Evolutionary conservation across 495 filamentous ascomycete species (phyloP), one percentile per base, ranked within the genome.

Genomic region (Lasiosphaeria hispida): DNA sequence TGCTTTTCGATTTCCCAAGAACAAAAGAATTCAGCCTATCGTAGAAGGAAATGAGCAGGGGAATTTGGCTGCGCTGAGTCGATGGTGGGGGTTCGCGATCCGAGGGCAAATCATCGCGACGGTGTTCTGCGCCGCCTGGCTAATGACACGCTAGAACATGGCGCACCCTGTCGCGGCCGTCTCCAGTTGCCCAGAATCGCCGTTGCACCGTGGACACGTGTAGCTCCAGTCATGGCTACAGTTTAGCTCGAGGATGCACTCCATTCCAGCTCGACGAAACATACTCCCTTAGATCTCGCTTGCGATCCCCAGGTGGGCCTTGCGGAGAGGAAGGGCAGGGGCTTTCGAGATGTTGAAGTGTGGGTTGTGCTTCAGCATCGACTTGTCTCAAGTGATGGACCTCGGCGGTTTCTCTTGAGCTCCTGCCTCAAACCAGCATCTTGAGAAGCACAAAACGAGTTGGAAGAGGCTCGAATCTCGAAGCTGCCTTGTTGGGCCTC

Each of bases 1-100:
- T 49, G 33, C 7, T 14, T 37, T 17, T 38, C 15, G 34, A 40
- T 40, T 51, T 52, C 23, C 47, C 33, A 34, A 34, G 47, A 37
- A 36, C 8, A 45, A 15, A 40, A 33, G 14, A 33, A 56, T 62
- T 62, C 60, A 60, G 57, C 52, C 61, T 60, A 54, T 60, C 57
- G 61, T 40, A 56, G 51, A 52, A 30, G 34, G 49, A 57, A 57
- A 57, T 56, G 48, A 57, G n/a, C 15, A 34, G 33, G 36, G 14
- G 42, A 33, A 36, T 23, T 43, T 33, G 35, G 15, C 7, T 44
- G 49, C 54, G 40, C 43, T 40, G 34, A 36, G 33, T 17, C 43
- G 30, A 53, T 17, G 19, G 48, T 43, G 48, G 38, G 47, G 17
- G 47, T 35, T 38, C 34, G 19, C 9, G 39, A 34, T 34, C 23